These are phyloP conservation scores for Antrodiella citrinella DNA, from an alignment of 768 basidiomycete species.

Conservation along the genomic window DNA sequence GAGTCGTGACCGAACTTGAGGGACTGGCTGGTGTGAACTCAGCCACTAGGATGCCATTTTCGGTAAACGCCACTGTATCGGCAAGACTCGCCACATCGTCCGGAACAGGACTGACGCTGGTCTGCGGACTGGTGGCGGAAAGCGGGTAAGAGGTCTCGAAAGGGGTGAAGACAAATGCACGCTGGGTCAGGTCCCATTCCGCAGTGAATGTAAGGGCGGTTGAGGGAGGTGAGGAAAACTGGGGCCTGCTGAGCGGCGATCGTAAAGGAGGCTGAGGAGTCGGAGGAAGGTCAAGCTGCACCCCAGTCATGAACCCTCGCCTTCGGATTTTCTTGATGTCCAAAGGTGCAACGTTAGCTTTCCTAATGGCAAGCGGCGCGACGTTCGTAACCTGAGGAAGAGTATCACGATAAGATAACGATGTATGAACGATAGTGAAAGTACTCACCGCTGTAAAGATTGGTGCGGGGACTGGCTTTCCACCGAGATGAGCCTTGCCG, in stretches of 20 bases:
- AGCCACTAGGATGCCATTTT: neutral
- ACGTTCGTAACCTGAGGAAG: neutral
- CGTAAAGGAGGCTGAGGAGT: constrained; percentile 13
- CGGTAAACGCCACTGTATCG: neutral
- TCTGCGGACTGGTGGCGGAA: constrained; percentile 3
- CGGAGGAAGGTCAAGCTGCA: constrained; percentile 18
- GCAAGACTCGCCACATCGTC: neutral
- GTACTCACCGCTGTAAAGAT: constrained; percentile 5
- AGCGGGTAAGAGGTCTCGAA: constrained; percentile 12
- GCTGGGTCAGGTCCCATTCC: constrained; percentile 20
- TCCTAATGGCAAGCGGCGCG: neutral
- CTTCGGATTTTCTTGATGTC: constrained; percentile 22
- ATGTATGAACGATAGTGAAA: neutral
- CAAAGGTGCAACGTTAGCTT: constrained; percentile 12
- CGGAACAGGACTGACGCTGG: constrained; percentile 15
- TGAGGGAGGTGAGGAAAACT: neutral
- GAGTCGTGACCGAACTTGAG: neutral
- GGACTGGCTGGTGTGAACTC: neutral
- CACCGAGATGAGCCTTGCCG: neutral
- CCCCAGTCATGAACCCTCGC: constrained; percentile 17
- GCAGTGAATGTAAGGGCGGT: constrained; percentile 24
- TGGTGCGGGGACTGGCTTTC: constrained; percentile 1
- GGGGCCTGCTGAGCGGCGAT: constrained; percentile 6
- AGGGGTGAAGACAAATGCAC: constrained; percentile 20
- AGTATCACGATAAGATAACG: neutral